phyloP scores from a whole-genome alignment of 1,139 yeast species.

The Candida sanyaensis region DNA sequence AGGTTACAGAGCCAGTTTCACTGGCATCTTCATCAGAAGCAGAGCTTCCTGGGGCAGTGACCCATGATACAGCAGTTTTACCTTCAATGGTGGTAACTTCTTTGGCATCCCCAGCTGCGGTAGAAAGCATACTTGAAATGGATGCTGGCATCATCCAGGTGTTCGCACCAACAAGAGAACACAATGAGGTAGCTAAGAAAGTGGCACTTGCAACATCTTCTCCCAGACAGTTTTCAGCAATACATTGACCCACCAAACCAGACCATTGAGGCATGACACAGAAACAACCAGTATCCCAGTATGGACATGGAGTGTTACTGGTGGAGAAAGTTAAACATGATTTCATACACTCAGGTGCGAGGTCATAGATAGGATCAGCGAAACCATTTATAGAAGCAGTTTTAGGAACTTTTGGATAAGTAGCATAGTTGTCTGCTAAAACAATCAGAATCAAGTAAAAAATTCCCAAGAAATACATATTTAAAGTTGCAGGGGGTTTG shows the following conservation, averaged over 20 bases:
- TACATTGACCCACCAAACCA: constrained; percentile 30
- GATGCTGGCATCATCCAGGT: constrained; percentile 42
- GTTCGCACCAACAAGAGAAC: constrained; percentile 44
- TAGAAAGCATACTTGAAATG: constrained; percentile 28
- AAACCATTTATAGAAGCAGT: constrained; percentile 39
- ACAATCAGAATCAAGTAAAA: too few relatives aligned
- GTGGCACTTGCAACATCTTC: constrained; percentile 39
- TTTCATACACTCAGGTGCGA: constrained; percentile 27
- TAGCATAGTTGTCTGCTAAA: constrained; percentile 13
- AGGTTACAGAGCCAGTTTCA: constrained; percentile 1
- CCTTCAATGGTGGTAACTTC: constrained; percentile 16
- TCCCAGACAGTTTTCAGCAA: constrained; percentile 33
- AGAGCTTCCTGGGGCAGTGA: constrained; percentile 16
- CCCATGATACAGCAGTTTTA: constrained; percentile 14
- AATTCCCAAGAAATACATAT: too few relatives aligned
- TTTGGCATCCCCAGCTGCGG: constrained; percentile 26
- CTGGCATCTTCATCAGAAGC: constrained; percentile 14
- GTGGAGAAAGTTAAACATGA: constrained; percentile 24
- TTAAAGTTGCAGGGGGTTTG: too few relatives aligned
- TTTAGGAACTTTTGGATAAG: constrained; percentile 34
- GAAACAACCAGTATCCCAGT: constrained; percentile 41
- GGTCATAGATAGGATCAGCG: constrained; percentile 32
- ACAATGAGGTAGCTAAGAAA: constrained; percentile 39
- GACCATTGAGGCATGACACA: constrained; percentile 36
- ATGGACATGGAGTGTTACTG: constrained; percentile 33